Conservation (phyloP, 2,329 filamentous ascomycete species). For the Gyromitra esculenta region DNA sequence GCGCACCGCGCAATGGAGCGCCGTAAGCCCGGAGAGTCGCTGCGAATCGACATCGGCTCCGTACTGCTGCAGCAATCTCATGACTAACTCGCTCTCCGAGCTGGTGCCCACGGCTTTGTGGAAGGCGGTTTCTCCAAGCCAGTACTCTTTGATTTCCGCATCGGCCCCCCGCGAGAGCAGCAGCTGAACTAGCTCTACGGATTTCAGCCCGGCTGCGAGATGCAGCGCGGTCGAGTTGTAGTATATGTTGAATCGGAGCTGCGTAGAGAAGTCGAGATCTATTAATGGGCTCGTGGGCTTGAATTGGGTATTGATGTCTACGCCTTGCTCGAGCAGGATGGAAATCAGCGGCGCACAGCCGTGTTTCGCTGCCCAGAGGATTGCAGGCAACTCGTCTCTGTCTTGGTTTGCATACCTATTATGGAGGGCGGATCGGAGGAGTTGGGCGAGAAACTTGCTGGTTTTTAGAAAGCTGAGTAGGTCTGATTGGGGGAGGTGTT, state of each 20-base stretch:
- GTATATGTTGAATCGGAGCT: neutral
- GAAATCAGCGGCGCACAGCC: neutral
- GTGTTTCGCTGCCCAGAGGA: neutral
- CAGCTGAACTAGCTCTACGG: neutral
- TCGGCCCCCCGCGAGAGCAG: neutral
- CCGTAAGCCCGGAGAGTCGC: neutral
- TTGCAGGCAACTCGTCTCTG: neutral
- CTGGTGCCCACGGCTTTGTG: neutral
- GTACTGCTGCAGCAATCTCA: neutral
- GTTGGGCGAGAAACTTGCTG: neutral
- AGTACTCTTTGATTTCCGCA: neutral
- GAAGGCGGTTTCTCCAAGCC: neutral
- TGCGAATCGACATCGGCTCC: neutral
- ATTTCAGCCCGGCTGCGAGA: neutral
- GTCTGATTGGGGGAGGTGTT: neutral
- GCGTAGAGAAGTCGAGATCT: neutral
- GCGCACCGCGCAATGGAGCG: neutral
- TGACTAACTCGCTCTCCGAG: neutral
- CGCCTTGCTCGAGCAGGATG: neutral
- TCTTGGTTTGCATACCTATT: neutral
- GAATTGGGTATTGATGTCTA: neutral
- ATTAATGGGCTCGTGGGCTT: neutral
- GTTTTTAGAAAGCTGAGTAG: neutral
- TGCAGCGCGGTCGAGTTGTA: neutral
- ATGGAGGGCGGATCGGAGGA: neutral